phyloP scores from a whole-genome alignment of 805 yeast species.

The Lachancea cidri region DNA sequence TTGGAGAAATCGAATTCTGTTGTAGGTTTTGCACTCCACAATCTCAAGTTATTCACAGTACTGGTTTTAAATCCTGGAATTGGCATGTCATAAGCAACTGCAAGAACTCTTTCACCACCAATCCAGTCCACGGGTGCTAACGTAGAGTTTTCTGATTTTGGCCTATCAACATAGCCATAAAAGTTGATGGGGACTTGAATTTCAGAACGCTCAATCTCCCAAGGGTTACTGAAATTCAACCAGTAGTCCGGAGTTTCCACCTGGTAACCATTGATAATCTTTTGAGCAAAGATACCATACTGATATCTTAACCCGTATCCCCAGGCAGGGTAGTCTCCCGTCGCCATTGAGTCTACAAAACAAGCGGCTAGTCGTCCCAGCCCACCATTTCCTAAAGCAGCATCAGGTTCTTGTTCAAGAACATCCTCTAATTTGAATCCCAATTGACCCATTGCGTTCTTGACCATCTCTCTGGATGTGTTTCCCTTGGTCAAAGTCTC shows the following conservation, averaged over 20 bases:
- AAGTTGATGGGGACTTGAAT: slow-evolving; percentile 87
- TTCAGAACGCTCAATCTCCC: slow-evolving; percentile 88
- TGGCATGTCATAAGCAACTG: slow-evolving; percentile 88
- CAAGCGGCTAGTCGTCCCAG: slow-evolving; percentile 93
- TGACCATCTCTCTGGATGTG: slow-evolving; percentile 47
- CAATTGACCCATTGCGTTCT: slow-evolving; percentile 55
- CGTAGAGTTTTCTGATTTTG: slow-evolving; percentile 42
- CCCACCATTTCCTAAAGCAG: slow-evolving; percentile 94
- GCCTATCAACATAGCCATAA: slow-evolving; percentile 71
- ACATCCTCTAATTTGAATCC: slow-evolving; percentile 88
- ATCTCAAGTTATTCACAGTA: slow-evolving; percentile 81
- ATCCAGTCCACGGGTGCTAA: slow-evolving; percentile 68
- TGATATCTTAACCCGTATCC: slow-evolving; percentile 92
- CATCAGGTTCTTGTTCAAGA: slow-evolving; percentile 83
- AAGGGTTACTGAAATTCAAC: slow-evolving; percentile 83
- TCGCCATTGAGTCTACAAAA: slow-evolving; percentile 81
- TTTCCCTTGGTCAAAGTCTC: slow-evolving; percentile 10
- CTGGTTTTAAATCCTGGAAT: slow-evolving; percentile 83
- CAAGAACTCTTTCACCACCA: slow-evolving; percentile 86
- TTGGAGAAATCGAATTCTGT: slow-evolving; percentile 86
- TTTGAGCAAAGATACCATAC: slow-evolving; percentile 89
- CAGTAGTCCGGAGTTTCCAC: slow-evolving; percentile 94
- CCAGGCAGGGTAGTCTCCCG: slow-evolving; percentile 90
- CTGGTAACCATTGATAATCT: slow-evolving; percentile 86
- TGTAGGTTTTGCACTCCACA: slow-evolving; percentile 89